Conservation (phyloP, 2,329 filamentous ascomycete genomes). For the Xylariaceae sp. region DNA sequence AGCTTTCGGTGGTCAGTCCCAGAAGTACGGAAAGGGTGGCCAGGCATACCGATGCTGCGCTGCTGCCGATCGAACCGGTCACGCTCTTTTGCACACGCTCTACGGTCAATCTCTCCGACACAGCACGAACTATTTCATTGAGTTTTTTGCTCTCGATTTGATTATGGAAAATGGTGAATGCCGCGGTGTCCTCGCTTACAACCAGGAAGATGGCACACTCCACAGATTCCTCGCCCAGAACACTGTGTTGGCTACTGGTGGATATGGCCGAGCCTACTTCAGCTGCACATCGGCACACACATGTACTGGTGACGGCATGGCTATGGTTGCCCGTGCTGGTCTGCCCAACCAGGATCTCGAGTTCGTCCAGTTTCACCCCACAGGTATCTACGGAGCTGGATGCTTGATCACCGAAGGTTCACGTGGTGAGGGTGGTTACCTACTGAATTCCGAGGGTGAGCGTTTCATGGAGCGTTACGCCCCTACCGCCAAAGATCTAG, state of each 20-base stretch:
- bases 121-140: slow-evolving; percentile 99
- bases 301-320: slow-evolving; percentile 98
- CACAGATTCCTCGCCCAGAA: slow-evolving; percentile 97
- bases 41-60: slow-evolving; percentile 98
- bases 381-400: slow-evolving; percentile 97
- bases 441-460: slow-evolving; percentile 97
- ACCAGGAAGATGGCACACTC: slow-evolving; percentile 97
- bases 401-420: slow-evolving; percentile 98
- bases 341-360: slow-evolving; percentile 99
- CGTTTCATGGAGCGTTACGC: slow-evolving; percentile 99
- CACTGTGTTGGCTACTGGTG: slow-evolving; percentile 95
- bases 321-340: slow-evolving; percentile 97
- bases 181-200: slow-evolving; percentile 95
- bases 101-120: slow-evolving; percentile 96
- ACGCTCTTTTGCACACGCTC: slow-evolving; percentile 96
- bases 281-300: slow-evolving; percentile 98
- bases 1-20: slow-evolving; percentile 96
- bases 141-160: slow-evolving; percentile 96
- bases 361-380: slow-evolving; percentile 99
- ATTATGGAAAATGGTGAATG: slow-evolving; percentile 98
- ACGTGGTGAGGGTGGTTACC: slow-evolving; percentile 96
- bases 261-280: slow-evolving; percentile 98
- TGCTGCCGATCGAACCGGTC: slow-evolving; percentile 94
- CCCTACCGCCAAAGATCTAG: slow-evolving; percentile 96
- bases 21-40: slow-evolving; percentile 93